These are phyloP conservation scores for Pholiota conissans DNA, from an alignment of 768 basidiomycete species.

Conservation along the genomic window DNA sequence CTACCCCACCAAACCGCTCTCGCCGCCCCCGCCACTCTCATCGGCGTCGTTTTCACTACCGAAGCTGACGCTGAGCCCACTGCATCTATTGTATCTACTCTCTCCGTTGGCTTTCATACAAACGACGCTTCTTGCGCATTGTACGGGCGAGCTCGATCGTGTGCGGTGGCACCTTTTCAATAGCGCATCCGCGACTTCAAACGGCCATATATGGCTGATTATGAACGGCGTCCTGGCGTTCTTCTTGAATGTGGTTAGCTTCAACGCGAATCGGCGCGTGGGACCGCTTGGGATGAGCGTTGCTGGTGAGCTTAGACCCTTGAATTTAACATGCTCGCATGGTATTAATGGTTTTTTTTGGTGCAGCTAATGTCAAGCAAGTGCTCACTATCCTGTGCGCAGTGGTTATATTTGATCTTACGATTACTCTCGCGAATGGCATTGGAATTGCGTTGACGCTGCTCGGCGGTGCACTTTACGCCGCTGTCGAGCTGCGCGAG, in stretches of 20 bases:
- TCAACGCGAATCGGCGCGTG: slow-evolving; percentile 92
- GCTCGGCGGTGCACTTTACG: slow-evolving; percentile 83
- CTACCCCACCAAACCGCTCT: slow-evolving; percentile 9
- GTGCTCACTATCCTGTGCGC: slow-evolving; percentile 87
- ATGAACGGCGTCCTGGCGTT: slow-evolving; percentile 90
- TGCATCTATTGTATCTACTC: slow-evolving; percentile 88
- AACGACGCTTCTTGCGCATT: slow-evolving; percentile 74
- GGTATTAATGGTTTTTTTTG: background rate
- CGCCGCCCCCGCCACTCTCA: background rate
- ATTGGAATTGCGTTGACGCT: slow-evolving; percentile 85
- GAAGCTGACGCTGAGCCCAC: slow-evolving; percentile 47
- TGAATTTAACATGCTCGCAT: background rate
- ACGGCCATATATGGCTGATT: slow-evolving; percentile 53
- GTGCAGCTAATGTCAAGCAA: slow-evolving; percentile 85
- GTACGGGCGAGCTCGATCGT: slow-evolving; percentile 75
- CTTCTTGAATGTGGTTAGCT: slow-evolving; percentile 89
- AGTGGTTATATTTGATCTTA: slow-evolving; percentile 80
- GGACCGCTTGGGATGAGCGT: slow-evolving; percentile 92
- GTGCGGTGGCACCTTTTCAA: slow-evolving; percentile 38
- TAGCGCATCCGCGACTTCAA: background rate
- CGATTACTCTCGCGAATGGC: slow-evolving; percentile 77
- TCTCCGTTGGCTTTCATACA: slow-evolving; percentile 91
- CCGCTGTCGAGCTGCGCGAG: slow-evolving; percentile 61
- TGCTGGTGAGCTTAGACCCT: slow-evolving; percentile 55
- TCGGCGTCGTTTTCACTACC: slow-evolving; percentile 19